Base-by-base conservation (phyloP, 306 rosid species). In the Leucaena leucocephala region DNA sequence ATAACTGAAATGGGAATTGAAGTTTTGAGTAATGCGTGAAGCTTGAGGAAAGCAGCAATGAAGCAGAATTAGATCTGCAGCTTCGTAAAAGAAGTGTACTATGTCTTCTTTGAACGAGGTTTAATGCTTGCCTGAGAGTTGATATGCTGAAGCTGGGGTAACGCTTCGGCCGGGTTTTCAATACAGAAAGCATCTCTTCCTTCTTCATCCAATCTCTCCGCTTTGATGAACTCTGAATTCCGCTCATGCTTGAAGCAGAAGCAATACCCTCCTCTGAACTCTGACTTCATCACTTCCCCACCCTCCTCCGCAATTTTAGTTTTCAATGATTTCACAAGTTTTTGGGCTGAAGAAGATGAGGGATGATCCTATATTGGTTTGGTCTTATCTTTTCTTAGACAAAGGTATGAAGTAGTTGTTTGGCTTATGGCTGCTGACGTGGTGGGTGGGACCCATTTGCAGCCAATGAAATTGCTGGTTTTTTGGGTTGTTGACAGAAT, bases 171-270 rank as follows among this genome's bases (percentile, higher is more conserved):
- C 50, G 8, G 36, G 13, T 58, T 58, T 74, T 78, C 72, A 11
- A 86, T 86, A 3, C 87, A 84, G 69, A 90, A 87, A 90, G 82
- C 3, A 90, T 69, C 10, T 76, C 87, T 68, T 74, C 84, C 3
- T 83, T 81, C 84, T 79, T 75, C 63, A 35, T 87, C 91, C 87
- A 80, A 11, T 80, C 67, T 68, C 35, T 67, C 0, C 76, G 72
- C 6, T 43, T 58, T 75, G 80, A 68, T 34, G 78, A 61, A 45
- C 59, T 74, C 15, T 39, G 49, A 48, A 54, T 59, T 5, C 8
- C 83, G 0, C 4, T 55, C 5, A 17, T 38, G 61, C 22, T 79
- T 74, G 86, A 84, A 87, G 40, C 90, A 87, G 75, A 85, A 87
- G 49, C 91, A 87, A 71, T n/a, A n/a, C 71, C 82, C 80, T 84